These are phyloP conservation scores for Firmiana major DNA, from an alignment of 345 rosid species.

Conservation along the genomic window DNA sequence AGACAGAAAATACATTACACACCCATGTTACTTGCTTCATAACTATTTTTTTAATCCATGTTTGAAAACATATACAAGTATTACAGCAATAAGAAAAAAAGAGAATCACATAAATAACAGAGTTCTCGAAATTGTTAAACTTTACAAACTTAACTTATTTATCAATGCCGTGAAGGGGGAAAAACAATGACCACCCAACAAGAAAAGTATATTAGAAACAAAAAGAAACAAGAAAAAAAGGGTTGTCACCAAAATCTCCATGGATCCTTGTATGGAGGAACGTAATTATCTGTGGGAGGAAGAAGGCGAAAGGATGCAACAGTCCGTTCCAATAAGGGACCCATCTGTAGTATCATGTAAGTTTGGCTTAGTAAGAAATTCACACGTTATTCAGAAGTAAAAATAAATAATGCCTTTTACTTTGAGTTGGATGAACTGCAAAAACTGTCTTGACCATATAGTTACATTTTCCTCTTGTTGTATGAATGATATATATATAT, in stretches of 20 bases:
- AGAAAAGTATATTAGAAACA: neutral
- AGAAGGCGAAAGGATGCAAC: slow-evolving; percentile 78
- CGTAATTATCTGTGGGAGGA: slow-evolving; percentile 68
- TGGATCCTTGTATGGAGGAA: slow-evolving; percentile 95
- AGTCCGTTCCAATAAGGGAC: slow-evolving; percentile 61
- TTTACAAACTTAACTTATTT: neutral
- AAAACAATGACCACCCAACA: neutral
- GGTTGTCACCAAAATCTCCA: slow-evolving; percentile 91
- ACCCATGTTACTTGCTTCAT: neutral
- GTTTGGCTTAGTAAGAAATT: slow-evolving; percentile 8
- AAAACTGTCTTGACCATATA: no score
- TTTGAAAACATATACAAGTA: neutral
- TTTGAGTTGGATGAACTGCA: neutral
- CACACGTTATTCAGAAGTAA: neutral
- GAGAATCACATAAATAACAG: neutral
- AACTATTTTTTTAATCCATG: neutral
- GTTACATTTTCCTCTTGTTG: no score
- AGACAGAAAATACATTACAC: neutral
- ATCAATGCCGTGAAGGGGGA: neutral
- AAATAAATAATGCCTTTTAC: neutral
- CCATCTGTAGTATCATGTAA: slow-evolving; percentile 59
- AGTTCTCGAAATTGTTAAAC: neutral
- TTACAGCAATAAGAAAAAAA: neutral
- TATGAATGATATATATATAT: no score
- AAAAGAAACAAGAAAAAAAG: neutral